These are phyloP conservation scores for Fomitopsis serialis DNA, from an alignment of 768 basidiomycete species.

Conservation along the genomic window DNA sequence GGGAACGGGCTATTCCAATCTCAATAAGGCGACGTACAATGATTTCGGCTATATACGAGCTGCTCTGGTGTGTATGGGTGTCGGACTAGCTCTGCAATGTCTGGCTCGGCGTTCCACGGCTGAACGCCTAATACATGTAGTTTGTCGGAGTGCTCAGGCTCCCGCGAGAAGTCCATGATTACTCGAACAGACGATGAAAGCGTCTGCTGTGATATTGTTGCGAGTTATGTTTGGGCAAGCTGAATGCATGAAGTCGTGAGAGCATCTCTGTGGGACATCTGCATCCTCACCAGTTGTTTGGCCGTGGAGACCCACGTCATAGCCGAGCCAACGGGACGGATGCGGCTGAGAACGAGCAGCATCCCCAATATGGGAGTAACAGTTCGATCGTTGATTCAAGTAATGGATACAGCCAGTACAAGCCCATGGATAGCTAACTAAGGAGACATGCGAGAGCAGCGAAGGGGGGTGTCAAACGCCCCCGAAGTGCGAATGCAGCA, in stretches of 20 bases:
- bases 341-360: neutral
- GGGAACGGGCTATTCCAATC: neutral
- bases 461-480: neutral
- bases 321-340: neutral
- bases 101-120: conserved; percentile 72
- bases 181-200: too few relatives aligned
- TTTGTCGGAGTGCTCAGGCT: conserved; percentile 44
- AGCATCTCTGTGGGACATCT: too few relatives aligned
- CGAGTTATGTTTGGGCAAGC: too few relatives aligned
- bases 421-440: too few relatives aligned
- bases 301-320: neutral
- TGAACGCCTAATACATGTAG: conserved; percentile 39
- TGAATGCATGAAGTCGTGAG: too few relatives aligned
- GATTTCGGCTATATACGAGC: conserved; percentile 69
- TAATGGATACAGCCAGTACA: too few relatives aligned
- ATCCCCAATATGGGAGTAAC: too few relatives aligned
- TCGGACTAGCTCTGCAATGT: conserved; percentile 47
- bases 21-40: conserved; percentile 19
- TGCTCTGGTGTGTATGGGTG: conserved; percentile 57
- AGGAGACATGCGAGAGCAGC: too few relatives aligned
- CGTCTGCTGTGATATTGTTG: too few relatives aligned
- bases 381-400: too few relatives aligned
- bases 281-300: too few relatives aligned
- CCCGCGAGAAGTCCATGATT: conserved; percentile 19
- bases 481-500: neutral